Percentiles rank a stretch among this genome's conserved stretches.
These are phyloP conservation scores for Tremella yokohamensis DNA, from an alignment of 768 basidiomycete species.

Conservation along the genomic window DNA sequence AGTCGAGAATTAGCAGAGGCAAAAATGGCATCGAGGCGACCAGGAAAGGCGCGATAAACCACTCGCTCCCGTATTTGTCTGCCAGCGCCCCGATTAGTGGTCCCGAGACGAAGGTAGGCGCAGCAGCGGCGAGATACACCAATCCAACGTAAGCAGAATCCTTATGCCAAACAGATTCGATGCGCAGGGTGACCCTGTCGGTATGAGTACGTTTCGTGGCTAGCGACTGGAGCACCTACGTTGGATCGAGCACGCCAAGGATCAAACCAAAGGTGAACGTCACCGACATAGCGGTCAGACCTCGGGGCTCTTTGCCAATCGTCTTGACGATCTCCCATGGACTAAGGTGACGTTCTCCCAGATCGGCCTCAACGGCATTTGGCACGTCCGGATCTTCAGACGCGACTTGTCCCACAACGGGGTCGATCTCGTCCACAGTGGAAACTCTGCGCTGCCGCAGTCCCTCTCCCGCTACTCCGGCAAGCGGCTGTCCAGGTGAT, in stretches of 20 bases:
- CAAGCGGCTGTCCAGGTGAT: neutral
- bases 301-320: conserved; percentile 20
- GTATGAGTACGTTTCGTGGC: neutral
- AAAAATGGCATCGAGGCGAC: conserved; percentile 29
- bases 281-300: conserved; percentile 24
- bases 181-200: conserved; percentile 26
- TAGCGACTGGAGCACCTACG: conserved; percentile 19
- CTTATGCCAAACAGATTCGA: conserved; percentile 33
- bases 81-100: conserved; percentile 33
- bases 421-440: no score
- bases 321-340: conserved; percentile 23
- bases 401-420: no score
- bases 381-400: neutral
- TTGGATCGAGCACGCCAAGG: conserved; percentile 32
- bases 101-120: conserved; percentile 34
- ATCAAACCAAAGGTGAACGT: conserved; percentile 28
- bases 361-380: neutral
- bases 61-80: conserved; percentile 35
- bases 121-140: conserved; percentile 35
- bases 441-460: neutral
- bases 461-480: neutral
- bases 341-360: conserved; percentile 11
- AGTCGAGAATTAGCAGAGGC: conserved; percentile 29
- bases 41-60: conserved; percentile 26
- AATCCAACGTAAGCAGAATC: conserved; percentile 32